Evolutionary conservation across 345 rosid species (phyloP).

Genomic region (Limnanthes douglasii): DNA sequence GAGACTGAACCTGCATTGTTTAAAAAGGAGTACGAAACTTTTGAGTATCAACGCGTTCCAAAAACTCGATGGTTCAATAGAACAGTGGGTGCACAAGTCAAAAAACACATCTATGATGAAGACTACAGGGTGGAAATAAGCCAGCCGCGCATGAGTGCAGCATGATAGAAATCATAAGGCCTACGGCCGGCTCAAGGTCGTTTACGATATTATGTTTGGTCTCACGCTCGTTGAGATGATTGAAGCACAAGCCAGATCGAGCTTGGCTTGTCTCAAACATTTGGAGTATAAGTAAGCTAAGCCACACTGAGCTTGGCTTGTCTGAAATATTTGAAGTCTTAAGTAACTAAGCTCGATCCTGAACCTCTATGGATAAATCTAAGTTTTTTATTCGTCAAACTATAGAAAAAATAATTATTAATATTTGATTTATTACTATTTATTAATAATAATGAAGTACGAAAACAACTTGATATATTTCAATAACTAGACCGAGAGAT

Average conservation of each 20-base stretch:
- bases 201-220: too few species aligned
- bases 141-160: neutral
- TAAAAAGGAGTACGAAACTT: neutral
- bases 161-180: neutral
- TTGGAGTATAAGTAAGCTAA: too few species aligned
- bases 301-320: too few species aligned
- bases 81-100: neutral
- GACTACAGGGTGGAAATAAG: neutral
- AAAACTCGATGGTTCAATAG: neutral
- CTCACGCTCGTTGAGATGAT: too few species aligned
- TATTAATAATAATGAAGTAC: neutral
- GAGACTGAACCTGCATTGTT: constrained; percentile 45
- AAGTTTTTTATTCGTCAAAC: too few species aligned
- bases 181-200: neutral
- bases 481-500: neutral
- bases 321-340: too few species aligned
- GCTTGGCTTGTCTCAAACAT: too few species aligned
- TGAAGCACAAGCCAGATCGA: too few species aligned
- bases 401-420: too few species aligned
- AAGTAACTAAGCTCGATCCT: too few species aligned
- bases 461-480: neutral
- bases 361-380: too few species aligned
- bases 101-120: neutral
- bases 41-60: neutral
- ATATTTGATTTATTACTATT: too few species aligned